A percentile compares a stretch with the other conserved stretches of the same genome.
These are phyloP conservation scores for Falciphora oryzae DNA, from an alignment of 2,329 filamentous ascomycete genomes.

Conservation along the genomic window DNA sequence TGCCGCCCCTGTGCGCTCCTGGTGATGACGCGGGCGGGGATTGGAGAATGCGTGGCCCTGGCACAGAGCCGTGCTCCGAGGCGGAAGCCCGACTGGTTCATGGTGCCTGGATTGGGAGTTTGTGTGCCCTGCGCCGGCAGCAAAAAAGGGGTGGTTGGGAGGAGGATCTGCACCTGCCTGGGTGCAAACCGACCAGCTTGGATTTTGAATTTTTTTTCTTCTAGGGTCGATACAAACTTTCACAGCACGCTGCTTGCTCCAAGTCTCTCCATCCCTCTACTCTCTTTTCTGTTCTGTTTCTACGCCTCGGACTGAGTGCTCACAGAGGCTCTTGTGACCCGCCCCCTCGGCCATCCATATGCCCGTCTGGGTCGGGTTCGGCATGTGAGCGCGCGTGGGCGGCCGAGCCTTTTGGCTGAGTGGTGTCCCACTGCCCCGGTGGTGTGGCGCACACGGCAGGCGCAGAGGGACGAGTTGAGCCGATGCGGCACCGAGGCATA, in stretches of 20 bases:
- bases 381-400: not conserved
- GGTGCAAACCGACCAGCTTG: no score
- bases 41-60: not conserved
- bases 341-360: not conserved
- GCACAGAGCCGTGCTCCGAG: not conserved
- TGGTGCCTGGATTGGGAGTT: not conserved
- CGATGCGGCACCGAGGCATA: not conserved
- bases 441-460: slow-evolving; percentile 1
- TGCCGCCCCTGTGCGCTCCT: not conserved
- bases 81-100: not conserved
- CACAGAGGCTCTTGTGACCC: not conserved
- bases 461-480: not conserved
- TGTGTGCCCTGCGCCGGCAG: not conserved
- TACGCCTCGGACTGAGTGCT: not conserved
- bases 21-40: not conserved
- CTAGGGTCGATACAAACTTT: no score
- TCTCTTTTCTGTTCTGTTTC: not conserved
- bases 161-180: not conserved
- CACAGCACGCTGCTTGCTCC: not conserved
- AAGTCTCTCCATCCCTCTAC: not conserved
- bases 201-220: not conserved
- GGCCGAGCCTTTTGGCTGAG: no score
- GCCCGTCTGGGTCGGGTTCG: not conserved
- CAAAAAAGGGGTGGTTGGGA: not conserved
- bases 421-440: slow-evolving; percentile 1